phyloP scores from a whole-genome alignment of 2,329 filamentous ascomycete species.

The Diaporthe vaccinii region DNA sequence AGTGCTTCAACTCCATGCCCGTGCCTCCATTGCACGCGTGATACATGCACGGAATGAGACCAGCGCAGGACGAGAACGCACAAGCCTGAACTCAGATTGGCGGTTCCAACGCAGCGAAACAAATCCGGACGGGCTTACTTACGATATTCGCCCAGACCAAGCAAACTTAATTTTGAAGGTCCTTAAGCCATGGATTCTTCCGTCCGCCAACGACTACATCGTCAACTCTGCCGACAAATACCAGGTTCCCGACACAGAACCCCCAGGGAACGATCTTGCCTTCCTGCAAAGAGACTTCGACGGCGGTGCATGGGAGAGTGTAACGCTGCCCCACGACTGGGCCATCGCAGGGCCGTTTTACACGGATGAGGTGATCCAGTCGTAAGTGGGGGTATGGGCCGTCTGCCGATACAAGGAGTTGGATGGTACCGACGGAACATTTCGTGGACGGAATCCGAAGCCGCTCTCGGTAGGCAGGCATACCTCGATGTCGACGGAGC shows the following conservation, averaged over 20 bases:
- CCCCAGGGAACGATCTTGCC: conserved; percentile 33
- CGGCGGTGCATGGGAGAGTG: conserved; percentile 56
- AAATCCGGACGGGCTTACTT: conserved; percentile 36
- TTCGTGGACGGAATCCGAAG: conserved; percentile 43
- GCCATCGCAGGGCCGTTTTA: conserved; percentile 62
- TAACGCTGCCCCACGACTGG: conserved; percentile 64
- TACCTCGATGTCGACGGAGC: conserved; percentile 65
- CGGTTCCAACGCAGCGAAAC: conserved; percentile 25
- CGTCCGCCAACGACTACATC: conserved; percentile 33
- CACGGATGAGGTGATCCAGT: conserved; percentile 47
- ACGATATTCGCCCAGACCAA: conserved; percentile 37
- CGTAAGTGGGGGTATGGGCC: conserved; percentile 55
- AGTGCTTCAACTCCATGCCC: background rate
- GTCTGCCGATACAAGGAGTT: conserved; percentile 65
- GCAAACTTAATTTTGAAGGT: conserved; percentile 25
- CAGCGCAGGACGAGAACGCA: conserved; percentile 14
- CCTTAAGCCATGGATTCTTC: conserved; percentile 38
- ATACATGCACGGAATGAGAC: conserved; percentile 8
- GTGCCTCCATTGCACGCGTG: background rate
- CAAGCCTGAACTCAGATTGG: conserved; percentile 31
- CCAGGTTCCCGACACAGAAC: background rate
- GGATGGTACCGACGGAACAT: conserved; percentile 65
- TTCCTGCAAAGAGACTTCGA: conserved; percentile 44
- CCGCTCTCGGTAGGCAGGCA: conserved; percentile 54
- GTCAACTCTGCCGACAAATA: background rate